A percentile compares a stretch with the other conserved stretches of the same genome.
These are phyloP conservation scores for Coprinopsis strossmayeri DNA, from an alignment of 768 basidiomycete species.

Conservation along the genomic window DNA sequence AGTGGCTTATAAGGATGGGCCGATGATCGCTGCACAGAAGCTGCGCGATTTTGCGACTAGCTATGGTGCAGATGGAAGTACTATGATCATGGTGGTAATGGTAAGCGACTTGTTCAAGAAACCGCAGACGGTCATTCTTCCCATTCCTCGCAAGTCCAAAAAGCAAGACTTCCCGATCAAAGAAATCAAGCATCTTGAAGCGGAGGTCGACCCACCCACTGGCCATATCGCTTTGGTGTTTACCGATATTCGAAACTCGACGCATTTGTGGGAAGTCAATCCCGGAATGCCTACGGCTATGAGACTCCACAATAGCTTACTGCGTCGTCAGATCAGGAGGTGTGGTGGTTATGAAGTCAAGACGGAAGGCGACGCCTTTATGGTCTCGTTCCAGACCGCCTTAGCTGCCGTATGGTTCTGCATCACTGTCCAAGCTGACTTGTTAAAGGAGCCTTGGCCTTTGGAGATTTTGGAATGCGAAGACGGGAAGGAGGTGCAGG, in stretches of 20 bases:
- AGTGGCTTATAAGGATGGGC: slow-evolving; percentile 69
- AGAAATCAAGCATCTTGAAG: slow-evolving; percentile 55
- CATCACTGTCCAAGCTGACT: slow-evolving; percentile 74
- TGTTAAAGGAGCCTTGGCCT: slow-evolving; percentile 85
- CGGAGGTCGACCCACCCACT: slow-evolving; percentile 76
- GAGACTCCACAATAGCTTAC: slow-evolving; percentile 79
- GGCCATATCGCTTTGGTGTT: slow-evolving; percentile 93
- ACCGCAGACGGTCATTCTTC: slow-evolving; percentile 35
- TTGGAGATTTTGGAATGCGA: slow-evolving; percentile 88
- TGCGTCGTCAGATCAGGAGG: slow-evolving; percentile 78
- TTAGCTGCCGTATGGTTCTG: slow-evolving; percentile 88
- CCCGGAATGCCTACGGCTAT: slow-evolving; percentile 94
- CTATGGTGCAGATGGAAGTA: slow-evolving; percentile 88
- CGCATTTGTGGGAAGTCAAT: slow-evolving; percentile 93
- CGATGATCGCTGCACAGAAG: slow-evolving; percentile 89
- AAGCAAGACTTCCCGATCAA: slow-evolving; percentile 40
- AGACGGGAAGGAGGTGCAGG: slow-evolving; percentile 78
- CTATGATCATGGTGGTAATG: slow-evolving; percentile 97
- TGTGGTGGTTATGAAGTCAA: slow-evolving; percentile 99
- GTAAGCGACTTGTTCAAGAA: slow-evolving; percentile 68
- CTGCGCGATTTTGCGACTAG: slow-evolving; percentile 94
- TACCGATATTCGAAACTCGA: slow-evolving; percentile 97
- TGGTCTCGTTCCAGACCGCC: slow-evolving; percentile 93
- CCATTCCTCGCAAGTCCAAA: slow-evolving; percentile 35
- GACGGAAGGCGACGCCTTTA: slow-evolving; percentile 98